Conservation (phyloP, 176 grass and related monocot species). For the Oryza meyeriana region DNA sequence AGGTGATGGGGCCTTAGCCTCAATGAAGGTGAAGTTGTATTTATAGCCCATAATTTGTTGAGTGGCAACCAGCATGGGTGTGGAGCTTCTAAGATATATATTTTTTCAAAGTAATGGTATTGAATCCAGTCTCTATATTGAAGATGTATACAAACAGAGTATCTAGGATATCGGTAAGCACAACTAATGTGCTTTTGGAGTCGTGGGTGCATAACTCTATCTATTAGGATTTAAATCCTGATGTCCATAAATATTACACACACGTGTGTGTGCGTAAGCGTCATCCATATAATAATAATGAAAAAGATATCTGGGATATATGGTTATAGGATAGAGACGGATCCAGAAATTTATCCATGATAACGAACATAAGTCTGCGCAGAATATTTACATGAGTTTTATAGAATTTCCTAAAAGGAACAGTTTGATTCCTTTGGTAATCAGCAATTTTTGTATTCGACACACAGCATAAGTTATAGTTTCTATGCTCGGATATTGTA, state of each 20-base stretch:
- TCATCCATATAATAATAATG: too few relatives aligned
- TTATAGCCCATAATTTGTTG: not conserved
- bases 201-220: too few relatives aligned
- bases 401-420: not conserved
- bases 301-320: too few relatives aligned
- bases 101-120: not conserved
- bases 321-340: not conserved
- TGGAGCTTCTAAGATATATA: not conserved
- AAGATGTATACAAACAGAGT: not conserved
- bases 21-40: conserved; percentile 1
- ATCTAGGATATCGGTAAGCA: not conserved
- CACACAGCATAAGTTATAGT: too few relatives aligned
- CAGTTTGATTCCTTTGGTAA: not conserved
- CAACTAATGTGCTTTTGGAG: too few relatives aligned
- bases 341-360: not conserved
- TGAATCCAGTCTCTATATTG: not conserved
- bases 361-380: too few relatives aligned
- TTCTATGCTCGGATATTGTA: too few relatives aligned
- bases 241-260: too few relatives aligned
- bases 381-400: too few relatives aligned
- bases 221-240: too few relatives aligned
- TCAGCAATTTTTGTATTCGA: not conserved
- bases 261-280: too few relatives aligned
- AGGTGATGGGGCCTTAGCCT: conserved; percentile 17
- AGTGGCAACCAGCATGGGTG: not conserved